phyloP scores from a whole-genome alignment of 2,329 filamentous ascomycete species.

The Curvularia spicifera region DNA sequence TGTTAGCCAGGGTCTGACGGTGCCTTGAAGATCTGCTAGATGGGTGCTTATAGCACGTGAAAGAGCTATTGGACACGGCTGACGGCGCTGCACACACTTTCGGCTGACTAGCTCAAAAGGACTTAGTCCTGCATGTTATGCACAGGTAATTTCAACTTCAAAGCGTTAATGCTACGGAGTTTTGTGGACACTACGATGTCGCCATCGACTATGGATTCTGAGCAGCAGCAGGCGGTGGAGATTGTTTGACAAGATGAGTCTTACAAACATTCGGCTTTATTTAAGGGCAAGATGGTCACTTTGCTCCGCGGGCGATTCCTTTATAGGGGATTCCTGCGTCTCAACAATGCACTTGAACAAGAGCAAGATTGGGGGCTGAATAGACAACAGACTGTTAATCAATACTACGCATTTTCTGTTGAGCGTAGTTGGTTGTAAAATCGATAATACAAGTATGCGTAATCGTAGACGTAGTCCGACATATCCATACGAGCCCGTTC shows the following conservation, averaged over 20 bases:
- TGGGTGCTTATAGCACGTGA: slow-evolving; percentile 20
- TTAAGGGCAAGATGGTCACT: not conserved
- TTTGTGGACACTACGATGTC: slow-evolving; percentile 8
- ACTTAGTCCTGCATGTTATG: slow-evolving; percentile 15
- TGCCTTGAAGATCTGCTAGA: slow-evolving; percentile 5
- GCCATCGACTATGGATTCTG: slow-evolving; percentile 5
- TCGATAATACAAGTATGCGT: not conserved
- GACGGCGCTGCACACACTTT: slow-evolving; percentile 11
- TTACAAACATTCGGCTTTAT: not conserved
- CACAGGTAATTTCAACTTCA: slow-evolving; percentile 26
- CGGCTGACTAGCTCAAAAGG: slow-evolving; percentile 22
- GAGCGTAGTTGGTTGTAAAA: not conserved
- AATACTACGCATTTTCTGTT: not conserved
- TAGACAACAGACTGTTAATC: not conserved
- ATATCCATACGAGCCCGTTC: not conserved
- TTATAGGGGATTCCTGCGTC: not conserved
- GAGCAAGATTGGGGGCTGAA: not conserved
- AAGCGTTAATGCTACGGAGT: slow-evolving; percentile 1
- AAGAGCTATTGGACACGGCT: slow-evolving; percentile 15
- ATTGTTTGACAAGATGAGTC: not conserved
- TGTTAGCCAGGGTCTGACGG: slow-evolving; percentile 6
- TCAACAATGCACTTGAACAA: not conserved
- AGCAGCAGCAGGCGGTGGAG: not conserved
- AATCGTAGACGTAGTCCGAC: not conserved
- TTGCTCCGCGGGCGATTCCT: not conserved